A percentile compares a stretch with the other conserved stretches of the same genome.
phyloP scores from a whole-genome alignment of 2,329 filamentous ascomycete genomes.

The Aspergillus viridinutans region DNA sequence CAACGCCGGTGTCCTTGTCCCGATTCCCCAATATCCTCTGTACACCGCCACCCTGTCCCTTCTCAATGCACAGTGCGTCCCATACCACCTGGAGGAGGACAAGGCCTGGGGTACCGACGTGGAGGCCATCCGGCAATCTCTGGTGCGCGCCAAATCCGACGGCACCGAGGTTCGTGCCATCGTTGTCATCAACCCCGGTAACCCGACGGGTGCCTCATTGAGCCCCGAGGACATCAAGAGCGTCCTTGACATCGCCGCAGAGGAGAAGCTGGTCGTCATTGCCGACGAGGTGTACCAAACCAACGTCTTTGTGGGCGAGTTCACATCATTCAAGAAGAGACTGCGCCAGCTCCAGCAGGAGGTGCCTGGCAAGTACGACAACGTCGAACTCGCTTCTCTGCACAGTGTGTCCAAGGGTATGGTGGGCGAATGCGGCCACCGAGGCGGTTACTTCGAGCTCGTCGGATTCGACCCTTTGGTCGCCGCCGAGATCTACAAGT shows the following conservation, averaged over 20 bases:
- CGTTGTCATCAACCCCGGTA: constrained; percentile 97
- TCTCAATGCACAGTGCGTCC: constrained; percentile 79
- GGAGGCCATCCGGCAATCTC: constrained; percentile 66
- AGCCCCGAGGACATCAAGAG: constrained; percentile 71
- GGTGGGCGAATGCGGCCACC: constrained; percentile 97
- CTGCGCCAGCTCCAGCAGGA: constrained; percentile 75
- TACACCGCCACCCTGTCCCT: constrained; percentile 91
- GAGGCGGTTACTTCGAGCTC: constrained; percentile 96
- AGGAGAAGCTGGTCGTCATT: constrained; percentile 82
- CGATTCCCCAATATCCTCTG: constrained; percentile 95
- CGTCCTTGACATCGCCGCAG: constrained; percentile 80
- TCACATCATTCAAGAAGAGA: constrained; percentile 91
- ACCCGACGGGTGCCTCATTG: constrained; percentile 89
- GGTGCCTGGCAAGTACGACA: constrained; percentile 70
- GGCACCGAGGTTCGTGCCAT: constrained; percentile 88
- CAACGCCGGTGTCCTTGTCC: constrained; percentile 79
- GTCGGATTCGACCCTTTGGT: constrained; percentile 82
- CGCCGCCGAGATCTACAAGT: constrained; percentile 95
- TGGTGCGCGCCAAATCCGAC: constrained; percentile 68
- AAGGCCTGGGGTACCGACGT: constrained; percentile 85
- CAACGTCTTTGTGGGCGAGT: constrained; percentile 92
- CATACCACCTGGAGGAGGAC: constrained; percentile 88
- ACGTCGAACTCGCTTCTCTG: constrained; percentile 82
- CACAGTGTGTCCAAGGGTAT: constrained; percentile 97
- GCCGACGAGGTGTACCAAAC: constrained; percentile 99